Evolutionary conservation across 2,329 filamentous ascomycete species (phyloP), one percentile per base, ranked within the genome.

Genomic region (Alternaria sp.): DNA sequence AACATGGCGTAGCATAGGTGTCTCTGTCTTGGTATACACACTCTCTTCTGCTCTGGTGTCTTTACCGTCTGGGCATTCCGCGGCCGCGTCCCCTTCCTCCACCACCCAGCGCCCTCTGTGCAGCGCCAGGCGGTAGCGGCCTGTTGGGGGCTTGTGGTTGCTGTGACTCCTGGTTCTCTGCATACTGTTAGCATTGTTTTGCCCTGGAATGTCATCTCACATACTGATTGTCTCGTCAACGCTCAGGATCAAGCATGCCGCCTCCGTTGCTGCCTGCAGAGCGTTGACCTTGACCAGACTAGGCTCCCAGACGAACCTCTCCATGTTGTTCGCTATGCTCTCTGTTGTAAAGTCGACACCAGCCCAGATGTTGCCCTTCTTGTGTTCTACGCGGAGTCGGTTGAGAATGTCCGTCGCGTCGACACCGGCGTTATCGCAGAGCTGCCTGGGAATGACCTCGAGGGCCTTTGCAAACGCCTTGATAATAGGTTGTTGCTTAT

Each of bases 401-500:
- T 98, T 99, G 65, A 99, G 88, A 69, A 99, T 97, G 76, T 99
- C 95, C 52, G 95, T 99, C 26, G 95, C 94, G 77, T 99, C 95
- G 78, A 99, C 98, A 65, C 95, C 95, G 57, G 95, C 95, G 76
- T 99, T 99, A 84, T 99, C 95, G 84, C 95, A 99, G 62, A 99
- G 86, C 82, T 98, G 95, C 73, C 95, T 90, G 22, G 95, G 95
- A 71, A 99, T 96, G 62, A 98, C 90, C 83, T 99, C 95, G 56
- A 99, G 87, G 1, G 95, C 95, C 84, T 97, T 97, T 71, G 95
- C 95, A 71, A 98, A 98, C 5, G 93, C 91, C 84, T 98, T 98
- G 85, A 99, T 95, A 74, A 99, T 93, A 57, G 92, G 88, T 82
- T 99, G 95, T 80, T 98, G 94, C 86, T 98, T 98, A 85, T 96